phyloP scores from a whole-genome alignment of 1,284 basidiomycete species.

The Pisolithus thermaeus region DNA sequence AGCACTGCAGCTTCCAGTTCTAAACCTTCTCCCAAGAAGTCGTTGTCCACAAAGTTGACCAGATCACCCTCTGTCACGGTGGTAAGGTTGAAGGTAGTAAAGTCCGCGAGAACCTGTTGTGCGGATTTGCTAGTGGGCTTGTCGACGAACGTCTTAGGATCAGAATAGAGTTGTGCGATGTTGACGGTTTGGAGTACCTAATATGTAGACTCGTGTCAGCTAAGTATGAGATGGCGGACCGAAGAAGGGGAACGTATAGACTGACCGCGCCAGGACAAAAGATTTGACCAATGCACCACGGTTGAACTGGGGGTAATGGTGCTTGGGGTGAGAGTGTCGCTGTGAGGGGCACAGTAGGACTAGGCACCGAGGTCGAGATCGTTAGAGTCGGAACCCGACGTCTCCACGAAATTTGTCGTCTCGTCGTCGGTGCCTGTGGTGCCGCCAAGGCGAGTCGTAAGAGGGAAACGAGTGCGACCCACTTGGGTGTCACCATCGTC shows the following conservation, averaged over 20 bases:
- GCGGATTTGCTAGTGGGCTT: slow-evolving; percentile 73
- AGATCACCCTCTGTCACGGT: slow-evolving; percentile 53
- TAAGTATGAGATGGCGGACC: neutral
- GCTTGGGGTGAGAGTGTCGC: slow-evolving; percentile 62
- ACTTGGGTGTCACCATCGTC: neutral
- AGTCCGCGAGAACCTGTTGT: slow-evolving; percentile 66
- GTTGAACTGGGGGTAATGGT: slow-evolving; percentile 64
- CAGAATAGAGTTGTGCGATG: slow-evolving; percentile 67
- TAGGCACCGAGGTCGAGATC: slow-evolving; percentile 60
- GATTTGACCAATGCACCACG: slow-evolving; percentile 76
- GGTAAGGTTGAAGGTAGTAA: slow-evolving; percentile 46
- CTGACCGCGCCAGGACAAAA: slow-evolving; percentile 78
- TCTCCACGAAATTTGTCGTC: neutral
- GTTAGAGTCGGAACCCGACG: slow-evolving; percentile 31
- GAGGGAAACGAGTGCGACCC: neutral
- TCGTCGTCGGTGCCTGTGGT: neutral
- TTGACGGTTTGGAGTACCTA: slow-evolving; percentile 84
- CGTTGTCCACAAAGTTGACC: slow-evolving; percentile 65
- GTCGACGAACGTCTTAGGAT: slow-evolving; percentile 90
- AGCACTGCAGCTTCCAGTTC: slow-evolving; percentile 69
- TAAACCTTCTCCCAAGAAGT: slow-evolving; percentile 81
- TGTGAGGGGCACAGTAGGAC: slow-evolving; percentile 51
- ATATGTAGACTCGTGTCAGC: neutral
- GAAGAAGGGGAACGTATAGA: slow-evolving; percentile 10
- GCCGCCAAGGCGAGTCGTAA: neutral